Base-by-base conservation (phyloP, 2,329 filamentous ascomycete species). In the Huntiella decipiens region DNA sequence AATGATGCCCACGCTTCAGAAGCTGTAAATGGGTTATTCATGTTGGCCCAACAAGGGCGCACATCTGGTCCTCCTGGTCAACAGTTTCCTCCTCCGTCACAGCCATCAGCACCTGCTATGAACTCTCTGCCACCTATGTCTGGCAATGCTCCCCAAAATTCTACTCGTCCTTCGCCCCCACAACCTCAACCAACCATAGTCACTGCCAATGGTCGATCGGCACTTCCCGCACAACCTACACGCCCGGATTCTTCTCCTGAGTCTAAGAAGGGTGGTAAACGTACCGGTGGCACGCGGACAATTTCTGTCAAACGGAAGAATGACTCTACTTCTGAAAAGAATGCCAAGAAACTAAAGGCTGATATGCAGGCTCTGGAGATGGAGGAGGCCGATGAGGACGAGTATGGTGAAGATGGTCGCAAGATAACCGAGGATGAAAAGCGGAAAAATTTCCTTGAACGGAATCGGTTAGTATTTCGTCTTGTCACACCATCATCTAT, bases 351-450 rank as follows among this genome's bases (percentile, higher is more conserved):
- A 60, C 58, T 71, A 1, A 91, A 87, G 63, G 68, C 60, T 3
- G 74, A 48, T 64, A 65, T 12, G 13, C 31, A 37, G 55, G 59
- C 47, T 60, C 52, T 19, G 55, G 54, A 35, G 2, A 32, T 41
- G 2, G 48, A 47, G 4, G 40, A 43, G 4, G 38, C 35, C 5
- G 19, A 34, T 16, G 51, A 33, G n/a, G 39, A 44, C 8, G 48
- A 47, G 31, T 7, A 66, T 17, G 71, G 75, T 2, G 67, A 74
- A 4, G 66, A 71, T 4, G 66, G 72, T 45, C 57, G 68, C 52
- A 95, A 94, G 67, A 93, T 95, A 85, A 95, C 87, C 0, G 91
- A 96, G 47, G 91, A 96, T 57, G 91, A 98, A 66, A 98, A 98
- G 68, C 74, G 91, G 37, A 94, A 92, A 66, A 98, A 96, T 60